Evolutionary conservation across 2,329 filamentous ascomycete genomes (phyloP), one percentile per base, ranked within the genome.

Genomic region (Pseudocercospora cruenta): DNA sequence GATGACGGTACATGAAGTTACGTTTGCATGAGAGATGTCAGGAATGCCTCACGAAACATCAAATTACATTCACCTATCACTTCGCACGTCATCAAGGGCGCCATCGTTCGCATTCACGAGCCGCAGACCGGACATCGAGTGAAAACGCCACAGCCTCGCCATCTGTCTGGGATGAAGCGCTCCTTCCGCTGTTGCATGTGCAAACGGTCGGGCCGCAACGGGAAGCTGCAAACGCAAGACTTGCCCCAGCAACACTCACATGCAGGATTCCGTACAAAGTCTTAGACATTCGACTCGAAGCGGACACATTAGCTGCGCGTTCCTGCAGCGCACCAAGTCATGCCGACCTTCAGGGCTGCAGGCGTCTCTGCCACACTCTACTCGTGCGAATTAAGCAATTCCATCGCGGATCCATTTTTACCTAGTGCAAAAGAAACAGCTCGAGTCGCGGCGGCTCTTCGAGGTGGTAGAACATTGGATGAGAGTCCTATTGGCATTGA

Each of bases 281-380:
- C 22, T 58, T 12, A 58, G n/a, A 21, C n/a, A 19, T 24, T 53
- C 47, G 21, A 53, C 47, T 53, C 57, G 28, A 26, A 26, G 26
- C 19, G 22, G 19, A 53, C 55, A 39, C 58, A 31, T 21, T 53
- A 26, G 21, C 36, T 54, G 31, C 55, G 47, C 49, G 60, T 28
- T 43, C 49, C 47, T 45, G 36, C 57, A 24, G 45, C 39, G n/a
- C 24, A 36, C 24, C 16, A 8, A 26, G 39, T 57, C 12, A 78
- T 78, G 76, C 75, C 76, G 39, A 74, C 62, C 24, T 77, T 75
- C 70, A 66, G 67, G 24, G 67, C 75, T 21, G 55, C 65, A n/a
- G 72, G 72, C 54, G 63, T 77, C n/a, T 67, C 60, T 7, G 75
- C 76, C 10, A 68, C 70, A 14, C 70, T 77, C 39, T 4, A 58